Conservation (phyloP, 2,329 filamentous ascomycete species). For the Colletotrichum scovillei region DNA sequence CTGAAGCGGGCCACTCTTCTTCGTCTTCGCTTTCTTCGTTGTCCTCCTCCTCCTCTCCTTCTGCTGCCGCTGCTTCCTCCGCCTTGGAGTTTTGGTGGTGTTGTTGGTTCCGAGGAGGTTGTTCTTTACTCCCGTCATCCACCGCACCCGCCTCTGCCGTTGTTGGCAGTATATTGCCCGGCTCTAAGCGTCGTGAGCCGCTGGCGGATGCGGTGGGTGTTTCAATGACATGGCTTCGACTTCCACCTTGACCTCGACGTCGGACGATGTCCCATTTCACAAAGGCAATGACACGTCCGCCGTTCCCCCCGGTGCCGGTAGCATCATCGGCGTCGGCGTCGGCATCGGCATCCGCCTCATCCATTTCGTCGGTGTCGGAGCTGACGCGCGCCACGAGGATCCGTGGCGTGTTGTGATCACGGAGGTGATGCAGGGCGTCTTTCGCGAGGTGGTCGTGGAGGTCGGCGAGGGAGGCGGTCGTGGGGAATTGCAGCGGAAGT, state of each 20-base stretch:
- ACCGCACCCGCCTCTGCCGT: background rate
- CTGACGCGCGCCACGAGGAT: constrained; percentile 48
- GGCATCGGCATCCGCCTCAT: background rate
- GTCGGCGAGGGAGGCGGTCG: constrained; percentile 41
- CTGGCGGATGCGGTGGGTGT: background rate
- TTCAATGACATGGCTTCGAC: background rate
- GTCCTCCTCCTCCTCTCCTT: too few relatives aligned
- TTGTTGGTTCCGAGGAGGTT: background rate
- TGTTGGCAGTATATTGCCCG: background rate
- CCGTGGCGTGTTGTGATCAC: constrained; percentile 41
- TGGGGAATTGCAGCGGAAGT: constrained; percentile 54
- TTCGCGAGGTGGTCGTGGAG: constrained; percentile 45
- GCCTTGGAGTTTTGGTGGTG: background rate
- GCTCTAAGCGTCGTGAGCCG: constrained; percentile 20
- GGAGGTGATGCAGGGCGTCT: constrained; percentile 45
- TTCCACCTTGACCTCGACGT: background rate
- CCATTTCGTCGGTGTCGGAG: background rate
- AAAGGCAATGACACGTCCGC: constrained; percentile 2
- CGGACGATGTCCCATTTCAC: constrained; percentile 36
- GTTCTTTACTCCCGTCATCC: background rate
- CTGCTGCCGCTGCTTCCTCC: background rate
- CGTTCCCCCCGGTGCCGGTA: background rate
- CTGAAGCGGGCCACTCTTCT: constrained; percentile 45
- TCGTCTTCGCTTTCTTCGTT: constrained; percentile 36
- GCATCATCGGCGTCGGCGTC: too few relatives aligned